These are phyloP conservation scores for Diaporthe ilicicola DNA, from an alignment of 2,329 filamentous ascomycete species.

Conservation along the genomic window DNA sequence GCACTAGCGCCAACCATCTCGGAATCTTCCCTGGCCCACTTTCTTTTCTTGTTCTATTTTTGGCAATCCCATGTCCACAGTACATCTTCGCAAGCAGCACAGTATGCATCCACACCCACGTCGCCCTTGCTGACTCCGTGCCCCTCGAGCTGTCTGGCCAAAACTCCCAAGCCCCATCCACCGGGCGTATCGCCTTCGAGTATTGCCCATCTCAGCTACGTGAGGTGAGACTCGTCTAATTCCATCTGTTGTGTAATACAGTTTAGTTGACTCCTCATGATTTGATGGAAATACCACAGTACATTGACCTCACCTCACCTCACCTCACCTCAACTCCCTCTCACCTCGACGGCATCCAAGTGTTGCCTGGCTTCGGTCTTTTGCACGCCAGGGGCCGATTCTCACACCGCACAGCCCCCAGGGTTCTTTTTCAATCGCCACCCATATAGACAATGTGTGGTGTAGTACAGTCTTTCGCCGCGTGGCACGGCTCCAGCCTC, in stretches of 20 bases:
- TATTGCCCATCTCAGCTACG: not conserved
- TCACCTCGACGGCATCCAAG: not conserved
- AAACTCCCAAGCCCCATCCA: not conserved
- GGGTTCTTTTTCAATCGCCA: not conserved
- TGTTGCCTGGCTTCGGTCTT: not conserved
- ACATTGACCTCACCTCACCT: too few relatives aligned
- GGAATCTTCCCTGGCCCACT: conserved; percentile 11
- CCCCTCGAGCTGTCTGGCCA: not conserved
- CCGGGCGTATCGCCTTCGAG: conserved; percentile 2
- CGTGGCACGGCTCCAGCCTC: not conserved
- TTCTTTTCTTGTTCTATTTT: conserved; percentile 15
- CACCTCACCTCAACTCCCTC: not conserved
- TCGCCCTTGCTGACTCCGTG: conserved; percentile 5
- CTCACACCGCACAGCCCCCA: not conserved
- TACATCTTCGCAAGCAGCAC: not conserved
- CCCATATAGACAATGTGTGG: not conserved
- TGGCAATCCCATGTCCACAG: not conserved
- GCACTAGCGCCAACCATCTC: not conserved
- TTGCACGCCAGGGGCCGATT: not conserved
- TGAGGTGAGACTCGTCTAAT: conserved; percentile 8
- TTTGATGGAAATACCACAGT: too few relatives aligned
- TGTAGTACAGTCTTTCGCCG: not conserved
- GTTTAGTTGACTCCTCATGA: not conserved
- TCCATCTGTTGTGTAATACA: not conserved
- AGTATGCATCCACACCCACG: not conserved